A percentile compares a stretch with the other conserved stretches of the same genome.
These are phyloP conservation scores for Erysimum cheiranthoides DNA, from an alignment of 345 rosid genomes.

Conservation along the genomic window DNA sequence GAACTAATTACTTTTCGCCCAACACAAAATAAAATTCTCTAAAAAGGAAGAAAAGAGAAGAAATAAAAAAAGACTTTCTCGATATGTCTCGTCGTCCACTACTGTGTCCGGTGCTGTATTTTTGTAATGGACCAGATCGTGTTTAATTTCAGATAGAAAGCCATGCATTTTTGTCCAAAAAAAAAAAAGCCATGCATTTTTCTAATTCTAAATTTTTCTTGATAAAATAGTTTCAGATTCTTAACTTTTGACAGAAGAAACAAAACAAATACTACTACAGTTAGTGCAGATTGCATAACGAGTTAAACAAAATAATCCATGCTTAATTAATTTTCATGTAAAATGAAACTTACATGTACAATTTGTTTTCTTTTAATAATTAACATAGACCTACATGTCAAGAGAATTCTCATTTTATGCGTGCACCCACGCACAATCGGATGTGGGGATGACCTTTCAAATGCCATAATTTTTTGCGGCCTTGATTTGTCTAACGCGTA, in stretches of 20 bases:
- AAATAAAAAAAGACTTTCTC: conserved; percentile 21
- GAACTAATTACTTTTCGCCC: background rate
- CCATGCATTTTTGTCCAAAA: background rate
- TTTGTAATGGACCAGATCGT: conserved; percentile 26
- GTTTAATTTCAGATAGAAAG: conserved; percentile 1
- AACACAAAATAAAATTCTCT: background rate
- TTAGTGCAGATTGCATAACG: background rate
- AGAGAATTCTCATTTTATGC: conserved; percentile 10
- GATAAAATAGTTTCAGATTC: background rate
- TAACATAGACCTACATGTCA: conserved; percentile 15
- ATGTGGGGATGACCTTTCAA: conserved; percentile 29
- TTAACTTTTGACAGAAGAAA: conserved; percentile 3
- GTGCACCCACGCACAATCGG: conserved; percentile 27
- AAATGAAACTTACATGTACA: no score
- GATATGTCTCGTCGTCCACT: conserved; percentile 37
- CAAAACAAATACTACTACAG: background rate
- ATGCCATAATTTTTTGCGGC: conserved; percentile 20
- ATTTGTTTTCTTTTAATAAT: no score
- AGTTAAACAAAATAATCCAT: background rate
- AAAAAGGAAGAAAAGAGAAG: background rate
- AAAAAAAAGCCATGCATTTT: background rate
- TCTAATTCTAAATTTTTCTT: background rate
- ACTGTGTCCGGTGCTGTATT: conserved; percentile 24
- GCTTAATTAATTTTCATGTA: background rate
- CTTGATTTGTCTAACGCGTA: conserved; percentile 13